A percentile compares a stretch with the other conserved stretches of the same genome.
Evolutionary conservation across 129 eudicot genomes (phyloP).

Genomic region (Logfia minima): DNA sequence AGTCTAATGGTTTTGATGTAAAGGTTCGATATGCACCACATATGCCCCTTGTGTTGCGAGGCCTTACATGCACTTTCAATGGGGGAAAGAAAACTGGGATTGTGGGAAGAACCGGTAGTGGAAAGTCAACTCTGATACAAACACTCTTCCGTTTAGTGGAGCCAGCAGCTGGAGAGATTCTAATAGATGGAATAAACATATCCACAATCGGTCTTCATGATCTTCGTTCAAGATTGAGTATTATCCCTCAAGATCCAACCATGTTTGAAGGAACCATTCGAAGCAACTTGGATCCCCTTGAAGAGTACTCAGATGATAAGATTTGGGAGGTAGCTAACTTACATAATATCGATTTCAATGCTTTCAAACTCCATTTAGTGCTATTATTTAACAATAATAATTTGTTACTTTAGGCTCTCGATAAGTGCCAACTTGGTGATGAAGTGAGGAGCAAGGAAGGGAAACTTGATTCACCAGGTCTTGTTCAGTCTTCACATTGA

Average conservation of each 20-base stretch:
- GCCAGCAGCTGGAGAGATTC: conserved; percentile 66
- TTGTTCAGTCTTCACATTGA: neutral
- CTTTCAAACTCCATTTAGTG: neutral
- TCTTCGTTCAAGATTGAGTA: conserved; percentile 71
- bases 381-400: conserved; percentile 5
- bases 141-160: conserved; percentile 89
- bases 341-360: neutral
- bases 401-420: conserved; percentile 55
- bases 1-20: conserved; percentile 16
- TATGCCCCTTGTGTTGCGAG: conserved; percentile 76
- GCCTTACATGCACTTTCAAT: conserved; percentile 69
- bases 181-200: conserved; percentile 68
- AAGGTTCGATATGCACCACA: conserved; percentile 91
- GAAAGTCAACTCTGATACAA: conserved; percentile 86
- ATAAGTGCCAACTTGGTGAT: conserved; percentile 85
- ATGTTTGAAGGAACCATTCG: conserved; percentile 90
- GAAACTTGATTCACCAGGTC: conserved; percentile 73
- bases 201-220: conserved; percentile 73
- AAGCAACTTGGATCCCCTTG: conserved; percentile 87
- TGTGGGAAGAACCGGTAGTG: conserved; percentile 94
- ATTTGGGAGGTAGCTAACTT: conserved; percentile 79
- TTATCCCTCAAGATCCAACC: conserved; percentile 94
- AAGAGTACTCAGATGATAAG: conserved; percentile 79
- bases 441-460: conserved; percentile 74
- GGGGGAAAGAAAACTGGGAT: conserved; percentile 83